Conservation (phyloP, 1,284 basidiomycete genomes). For the Pseudozyma sp. region DNA sequence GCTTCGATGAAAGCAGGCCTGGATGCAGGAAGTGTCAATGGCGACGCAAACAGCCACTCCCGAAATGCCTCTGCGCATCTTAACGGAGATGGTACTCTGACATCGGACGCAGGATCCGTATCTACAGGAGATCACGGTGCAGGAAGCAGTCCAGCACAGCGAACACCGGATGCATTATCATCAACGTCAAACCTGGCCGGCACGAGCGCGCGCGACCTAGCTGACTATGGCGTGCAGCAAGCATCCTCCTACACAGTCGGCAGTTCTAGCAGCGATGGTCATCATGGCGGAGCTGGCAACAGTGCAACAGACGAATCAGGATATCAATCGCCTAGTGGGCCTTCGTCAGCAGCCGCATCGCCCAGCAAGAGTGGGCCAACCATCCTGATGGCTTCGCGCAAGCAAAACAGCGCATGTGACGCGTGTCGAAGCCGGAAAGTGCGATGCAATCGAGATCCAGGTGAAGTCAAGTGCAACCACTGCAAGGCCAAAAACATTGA, state of each 20-base stretch:
- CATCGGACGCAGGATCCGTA: not conserved
- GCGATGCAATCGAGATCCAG: conserved; percentile 49
- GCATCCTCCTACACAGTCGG: conserved; percentile 6
- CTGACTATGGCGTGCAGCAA: conserved; percentile 15
- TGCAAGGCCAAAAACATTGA: conserved; percentile 61
- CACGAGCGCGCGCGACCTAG: conserved; percentile 2
- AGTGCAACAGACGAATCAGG: conserved; percentile 18
- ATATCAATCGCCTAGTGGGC: conserved; percentile 15
- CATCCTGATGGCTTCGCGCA: conserved; percentile 49
- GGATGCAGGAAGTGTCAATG: conserved; percentile 1
- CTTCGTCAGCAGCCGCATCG: conserved; percentile 18
- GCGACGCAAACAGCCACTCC: not conserved
- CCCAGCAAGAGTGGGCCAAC: conserved; percentile 28
- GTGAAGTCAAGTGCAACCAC: conserved; percentile 57
- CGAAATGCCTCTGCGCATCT: conserved; percentile 1
- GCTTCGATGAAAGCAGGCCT: not conserved
- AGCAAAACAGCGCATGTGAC: conserved; percentile 63
- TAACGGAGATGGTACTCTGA: not conserved
- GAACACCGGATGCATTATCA: conserved; percentile 1
- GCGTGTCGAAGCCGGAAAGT: conserved; percentile 62
- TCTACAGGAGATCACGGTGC: not conserved
- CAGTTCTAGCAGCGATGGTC: conserved; percentile 15
- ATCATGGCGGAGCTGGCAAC: conserved; percentile 11
- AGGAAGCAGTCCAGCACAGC: conserved; percentile 2
- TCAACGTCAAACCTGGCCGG: conserved; percentile 3